phyloP scores from a whole-genome alignment of 2,329 filamentous ascomycete genomes.

The Scolecobasidium constrictum region DNA sequence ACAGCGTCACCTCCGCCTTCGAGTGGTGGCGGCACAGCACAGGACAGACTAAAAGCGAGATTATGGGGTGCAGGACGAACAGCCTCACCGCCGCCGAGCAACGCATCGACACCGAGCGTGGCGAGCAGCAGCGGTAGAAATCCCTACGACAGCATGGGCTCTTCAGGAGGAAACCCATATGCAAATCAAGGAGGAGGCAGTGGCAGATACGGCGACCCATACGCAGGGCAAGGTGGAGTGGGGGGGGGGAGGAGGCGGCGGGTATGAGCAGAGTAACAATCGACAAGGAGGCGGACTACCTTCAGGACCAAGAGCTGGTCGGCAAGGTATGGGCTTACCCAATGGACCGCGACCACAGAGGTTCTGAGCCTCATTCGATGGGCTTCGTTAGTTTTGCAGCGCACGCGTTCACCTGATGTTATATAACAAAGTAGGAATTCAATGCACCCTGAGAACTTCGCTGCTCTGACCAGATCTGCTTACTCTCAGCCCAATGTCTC shows the following conservation, averaged over 20 bases:
- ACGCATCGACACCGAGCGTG: not conserved
- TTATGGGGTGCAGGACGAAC: slow-evolving; percentile 58
- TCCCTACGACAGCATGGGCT: not conserved
- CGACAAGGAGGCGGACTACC: slow-evolving; percentile 2
- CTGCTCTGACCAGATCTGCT: too few relatives aligned
- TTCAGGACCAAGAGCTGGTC: slow-evolving; percentile 11
- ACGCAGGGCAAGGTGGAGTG: slow-evolving; percentile 16
- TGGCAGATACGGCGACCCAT: slow-evolving; percentile 6
- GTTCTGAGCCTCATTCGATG: slow-evolving; percentile 3
- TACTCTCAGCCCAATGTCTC: too few relatives aligned
- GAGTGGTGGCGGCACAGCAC: slow-evolving; percentile 48
- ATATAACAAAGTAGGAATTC: too few relatives aligned
- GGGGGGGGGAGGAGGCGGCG: slow-evolving; percentile 17
- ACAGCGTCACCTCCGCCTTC: slow-evolving; percentile 13
- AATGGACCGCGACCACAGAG: slow-evolving; percentile 24
- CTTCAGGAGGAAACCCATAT: slow-evolving; percentile 5
- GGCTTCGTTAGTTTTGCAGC: too few relatives aligned
- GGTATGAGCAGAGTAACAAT: slow-evolving; percentile 8
- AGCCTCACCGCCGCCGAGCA: slow-evolving; percentile 28
- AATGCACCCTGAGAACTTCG: too few relatives aligned
- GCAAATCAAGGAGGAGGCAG: slow-evolving; percentile 15
- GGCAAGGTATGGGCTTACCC: slow-evolving; percentile 22
- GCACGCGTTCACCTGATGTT: too few relatives aligned
- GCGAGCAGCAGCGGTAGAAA: slow-evolving; percentile 1
- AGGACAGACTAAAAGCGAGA: slow-evolving; percentile 72